A percentile compares a stretch with the other conserved stretches of the same genome.
phyloP scores from a whole-genome alignment of 2,329 filamentous ascomycete species.

The Ampelomyces quisqualis region DNA sequence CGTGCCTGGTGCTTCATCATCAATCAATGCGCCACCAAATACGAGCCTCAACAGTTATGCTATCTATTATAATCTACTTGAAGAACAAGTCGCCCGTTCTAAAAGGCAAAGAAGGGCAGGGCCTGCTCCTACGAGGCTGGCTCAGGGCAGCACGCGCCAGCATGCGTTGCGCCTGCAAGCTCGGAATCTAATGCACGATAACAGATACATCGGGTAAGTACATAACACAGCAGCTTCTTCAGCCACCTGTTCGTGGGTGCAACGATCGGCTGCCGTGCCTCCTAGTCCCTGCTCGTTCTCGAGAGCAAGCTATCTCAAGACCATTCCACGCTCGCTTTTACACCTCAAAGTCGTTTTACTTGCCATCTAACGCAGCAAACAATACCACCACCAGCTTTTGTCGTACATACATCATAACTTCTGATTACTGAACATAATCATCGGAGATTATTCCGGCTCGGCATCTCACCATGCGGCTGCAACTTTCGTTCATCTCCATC shows the following conservation, averaged over 20 bases:
- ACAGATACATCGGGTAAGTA: too few species aligned
- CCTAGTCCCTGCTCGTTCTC: not conserved
- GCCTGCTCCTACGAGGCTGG: too few species aligned
- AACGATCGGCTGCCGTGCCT: not conserved
- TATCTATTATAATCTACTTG: not conserved
- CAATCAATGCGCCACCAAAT: not conserved
- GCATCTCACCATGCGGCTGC: conserved; percentile 12
- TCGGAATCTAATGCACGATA: not conserved
- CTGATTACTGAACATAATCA: not conserved
- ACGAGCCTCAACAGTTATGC: not conserved
- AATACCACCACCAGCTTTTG: not conserved
- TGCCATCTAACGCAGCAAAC: not conserved
- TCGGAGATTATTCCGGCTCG: not conserved
- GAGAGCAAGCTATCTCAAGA: not conserved
- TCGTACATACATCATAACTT: not conserved
- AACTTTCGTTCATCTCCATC: conserved; percentile 9
- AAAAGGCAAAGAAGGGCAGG: not conserved
- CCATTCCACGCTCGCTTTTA: not conserved
- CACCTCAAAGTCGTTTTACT: conserved; percentile 3
- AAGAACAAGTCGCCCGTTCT: not conserved
- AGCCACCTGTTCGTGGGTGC: not conserved
- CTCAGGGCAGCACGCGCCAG: too few species aligned
- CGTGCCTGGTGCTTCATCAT: not conserved
- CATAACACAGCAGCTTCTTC: conserved; percentile 1
- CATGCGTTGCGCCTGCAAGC: not conserved